Evolutionary conservation across 2,329 filamentous ascomycete genomes (phyloP).

Genomic region (Teratosphaeria pseudoeucalypti): DNA sequence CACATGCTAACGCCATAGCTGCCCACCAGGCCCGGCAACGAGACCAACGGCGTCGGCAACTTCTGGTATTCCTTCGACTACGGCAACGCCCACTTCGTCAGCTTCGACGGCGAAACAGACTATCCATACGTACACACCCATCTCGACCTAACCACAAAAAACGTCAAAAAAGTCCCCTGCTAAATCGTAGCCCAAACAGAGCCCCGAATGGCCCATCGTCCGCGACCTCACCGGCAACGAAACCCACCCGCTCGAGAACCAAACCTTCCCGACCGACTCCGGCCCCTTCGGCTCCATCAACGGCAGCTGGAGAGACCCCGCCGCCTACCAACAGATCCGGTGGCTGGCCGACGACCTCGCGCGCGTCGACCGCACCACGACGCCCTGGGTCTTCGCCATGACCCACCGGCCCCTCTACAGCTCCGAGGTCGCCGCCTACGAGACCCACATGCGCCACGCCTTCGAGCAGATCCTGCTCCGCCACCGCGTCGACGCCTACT

Average conservation of each 20-base stretch:
- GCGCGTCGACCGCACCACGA: conserved; percentile 36
- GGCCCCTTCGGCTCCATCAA: conserved; percentile 40
- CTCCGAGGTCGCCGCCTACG: conserved; percentile 35
- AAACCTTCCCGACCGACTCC: conserved; percentile 39
- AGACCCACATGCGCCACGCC: conserved; percentile 34
- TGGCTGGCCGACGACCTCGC: conserved; percentile 39
- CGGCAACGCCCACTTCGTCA: conserved; percentile 43
- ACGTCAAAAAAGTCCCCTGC: no score
- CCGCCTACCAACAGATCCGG: conserved; percentile 37
- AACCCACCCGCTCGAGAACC: conserved; percentile 28
- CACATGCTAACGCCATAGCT: not conserved
- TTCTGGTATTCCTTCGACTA: conserved; percentile 48
- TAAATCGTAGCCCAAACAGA: not conserved
- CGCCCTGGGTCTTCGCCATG: conserved; percentile 42
- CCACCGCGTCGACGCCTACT: conserved; percentile 38
- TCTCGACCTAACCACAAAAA: no score
- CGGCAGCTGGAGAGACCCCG: conserved; percentile 30
- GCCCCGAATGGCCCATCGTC: conserved; percentile 36
- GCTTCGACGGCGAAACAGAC: conserved; percentile 41
- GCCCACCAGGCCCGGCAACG: conserved; percentile 27
- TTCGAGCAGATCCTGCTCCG: conserved; percentile 38
- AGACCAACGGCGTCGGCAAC: conserved; percentile 40
- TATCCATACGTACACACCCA: conserved; percentile 31
- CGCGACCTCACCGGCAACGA: conserved; percentile 33
- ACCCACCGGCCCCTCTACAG: conserved; percentile 42